Evolutionary conservation across 768 basidiomycete species (phyloP).

Genomic region (Arthromyces matolae): DNA sequence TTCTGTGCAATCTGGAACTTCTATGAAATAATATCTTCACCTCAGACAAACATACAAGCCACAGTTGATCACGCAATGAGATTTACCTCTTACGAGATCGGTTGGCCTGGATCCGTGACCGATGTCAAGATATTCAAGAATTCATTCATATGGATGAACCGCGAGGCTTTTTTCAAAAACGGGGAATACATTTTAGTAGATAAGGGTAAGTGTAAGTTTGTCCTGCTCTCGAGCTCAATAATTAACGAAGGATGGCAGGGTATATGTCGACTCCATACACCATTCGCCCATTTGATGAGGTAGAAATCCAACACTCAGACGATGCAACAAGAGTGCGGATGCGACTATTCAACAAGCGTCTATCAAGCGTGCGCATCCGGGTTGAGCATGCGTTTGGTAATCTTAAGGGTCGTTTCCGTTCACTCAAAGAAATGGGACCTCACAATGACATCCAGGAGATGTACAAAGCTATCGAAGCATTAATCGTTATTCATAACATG

Average conservation of each 20-base stretch:
- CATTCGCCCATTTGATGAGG: not conserved
- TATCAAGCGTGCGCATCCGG: not conserved
- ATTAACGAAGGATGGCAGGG: too few relatives aligned
- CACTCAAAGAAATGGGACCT: slow-evolving; percentile 13
- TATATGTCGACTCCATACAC: not conserved
- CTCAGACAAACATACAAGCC: not conserved
- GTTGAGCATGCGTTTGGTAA: slow-evolving; percentile 23
- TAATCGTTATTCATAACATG: slow-evolving; percentile 24
- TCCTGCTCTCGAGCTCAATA: too few relatives aligned
- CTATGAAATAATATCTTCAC: not conserved
- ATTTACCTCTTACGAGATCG: not conserved
- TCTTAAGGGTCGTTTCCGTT: slow-evolving; percentile 26
- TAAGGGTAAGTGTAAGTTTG: not conserved
- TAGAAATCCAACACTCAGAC: not conserved
- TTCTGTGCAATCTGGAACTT: not conserved
- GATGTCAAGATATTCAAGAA: not conserved
- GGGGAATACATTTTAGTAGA: not conserved
- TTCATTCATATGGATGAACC: not conserved
- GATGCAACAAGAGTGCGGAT: not conserved
- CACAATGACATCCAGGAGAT: slow-evolving; percentile 17
- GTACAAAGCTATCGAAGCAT: slow-evolving; percentile 18
- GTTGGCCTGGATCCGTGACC: not conserved
- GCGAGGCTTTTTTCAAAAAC: not conserved
- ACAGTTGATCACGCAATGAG: not conserved
- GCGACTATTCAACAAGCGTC: not conserved